Conservation (phyloP, 2,329 filamentous ascomycete species). For the Clarireedia monteithiana region DNA sequence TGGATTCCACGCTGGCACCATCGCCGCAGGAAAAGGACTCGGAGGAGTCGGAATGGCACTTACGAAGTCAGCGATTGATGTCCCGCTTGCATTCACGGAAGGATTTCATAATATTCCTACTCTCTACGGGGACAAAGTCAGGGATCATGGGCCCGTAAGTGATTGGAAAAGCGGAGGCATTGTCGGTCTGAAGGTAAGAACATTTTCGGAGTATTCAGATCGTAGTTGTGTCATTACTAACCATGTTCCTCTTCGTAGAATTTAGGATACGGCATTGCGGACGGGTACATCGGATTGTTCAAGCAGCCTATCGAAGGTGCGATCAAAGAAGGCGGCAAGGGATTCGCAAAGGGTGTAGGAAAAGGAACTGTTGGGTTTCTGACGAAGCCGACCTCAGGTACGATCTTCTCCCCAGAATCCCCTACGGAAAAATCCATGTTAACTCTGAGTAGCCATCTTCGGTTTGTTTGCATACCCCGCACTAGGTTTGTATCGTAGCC, state of each 20-base stretch:
- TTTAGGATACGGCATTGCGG: not conserved
- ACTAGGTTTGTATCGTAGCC: conserved; percentile 5
- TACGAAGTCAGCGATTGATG: conserved; percentile 1
- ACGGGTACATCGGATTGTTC: not conserved
- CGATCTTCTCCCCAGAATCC: no score
- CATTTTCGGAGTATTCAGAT: no score
- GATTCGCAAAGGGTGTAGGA: not conserved
- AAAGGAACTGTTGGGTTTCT: not conserved
- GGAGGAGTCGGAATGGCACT: not conserved
- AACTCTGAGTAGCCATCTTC: not conserved
- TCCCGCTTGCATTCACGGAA: not conserved
- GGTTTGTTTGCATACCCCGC: conserved; percentile 9
- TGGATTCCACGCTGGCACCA: not conserved
- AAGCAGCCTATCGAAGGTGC: not conserved
- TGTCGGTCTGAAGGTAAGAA: not conserved
- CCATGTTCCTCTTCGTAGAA: not conserved
- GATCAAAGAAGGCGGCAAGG: not conserved
- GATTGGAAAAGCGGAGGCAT: not conserved
- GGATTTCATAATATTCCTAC: not conserved
- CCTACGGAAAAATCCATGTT: not conserved
- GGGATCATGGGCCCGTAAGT: not conserved
- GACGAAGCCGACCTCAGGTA: not conserved
- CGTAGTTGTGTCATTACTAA: no score
- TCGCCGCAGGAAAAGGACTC: conserved; percentile 7
- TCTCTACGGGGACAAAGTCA: not conserved